A percentile compares a stretch with the other conserved stretches of the same genome.
Evolutionary conservation across 257 asterid species (phyloP).

Genomic region (Ehretia macrophylla): DNA sequence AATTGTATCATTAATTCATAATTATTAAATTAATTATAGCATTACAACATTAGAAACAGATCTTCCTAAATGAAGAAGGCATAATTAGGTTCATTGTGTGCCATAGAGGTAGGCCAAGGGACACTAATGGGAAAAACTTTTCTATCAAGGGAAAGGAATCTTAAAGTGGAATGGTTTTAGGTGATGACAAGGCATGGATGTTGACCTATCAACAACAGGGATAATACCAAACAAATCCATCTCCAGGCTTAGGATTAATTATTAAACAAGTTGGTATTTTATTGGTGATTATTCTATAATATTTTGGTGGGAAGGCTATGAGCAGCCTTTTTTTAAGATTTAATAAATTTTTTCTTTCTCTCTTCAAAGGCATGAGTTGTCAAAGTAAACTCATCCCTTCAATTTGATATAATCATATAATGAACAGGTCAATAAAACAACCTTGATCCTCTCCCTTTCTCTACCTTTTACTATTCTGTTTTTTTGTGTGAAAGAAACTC

Average conservation of each 20-base stretch:
- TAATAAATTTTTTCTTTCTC: not conserved
- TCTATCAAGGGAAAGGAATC: slow-evolving; percentile 22
- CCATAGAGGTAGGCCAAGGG: too few relatives aligned
- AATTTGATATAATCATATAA: not conserved
- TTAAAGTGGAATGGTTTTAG: slow-evolving; percentile 31
- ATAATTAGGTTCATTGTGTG: too few relatives aligned
- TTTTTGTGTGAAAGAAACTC: too few relatives aligned
- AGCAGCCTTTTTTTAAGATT: slow-evolving; percentile 3
- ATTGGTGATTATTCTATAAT: slow-evolving; percentile 17
- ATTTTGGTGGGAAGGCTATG: slow-evolving; percentile 21
- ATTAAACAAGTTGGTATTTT: slow-evolving; percentile 27
- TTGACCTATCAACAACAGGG: slow-evolving; percentile 46
- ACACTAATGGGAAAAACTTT: slow-evolving; percentile 9
- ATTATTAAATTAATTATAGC: too few relatives aligned
- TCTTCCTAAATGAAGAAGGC: too few relatives aligned
- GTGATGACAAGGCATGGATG: slow-evolving; percentile 42
- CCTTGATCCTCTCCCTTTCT: not conserved
- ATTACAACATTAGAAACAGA: too few relatives aligned
- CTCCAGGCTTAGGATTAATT: slow-evolving; percentile 25
- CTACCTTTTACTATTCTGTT: not conserved
- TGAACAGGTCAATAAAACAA: slow-evolving; percentile 6
- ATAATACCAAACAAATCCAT: slow-evolving; percentile 47
- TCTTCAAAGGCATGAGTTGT: slow-evolving; percentile 2
- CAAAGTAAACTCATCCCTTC: slow-evolving; percentile 1
- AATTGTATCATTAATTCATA: too few relatives aligned